phyloP scores from a whole-genome alignment of 352 stramenopile genomes.

The Globisporangium cylindrosporum region DNA sequence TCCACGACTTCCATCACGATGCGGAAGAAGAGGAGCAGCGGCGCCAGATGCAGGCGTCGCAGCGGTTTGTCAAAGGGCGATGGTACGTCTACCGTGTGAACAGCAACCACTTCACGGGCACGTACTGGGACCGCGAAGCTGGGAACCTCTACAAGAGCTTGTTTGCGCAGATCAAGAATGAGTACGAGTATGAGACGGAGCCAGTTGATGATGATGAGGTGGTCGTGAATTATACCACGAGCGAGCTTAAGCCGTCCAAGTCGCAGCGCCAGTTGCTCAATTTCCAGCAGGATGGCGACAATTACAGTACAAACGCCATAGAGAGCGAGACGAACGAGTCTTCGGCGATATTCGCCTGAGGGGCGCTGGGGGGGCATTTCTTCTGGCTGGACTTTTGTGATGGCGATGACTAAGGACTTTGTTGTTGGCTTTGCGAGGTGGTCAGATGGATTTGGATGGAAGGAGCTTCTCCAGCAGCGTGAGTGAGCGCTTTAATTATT shows the following conservation, averaged over 20 bases:
- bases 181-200: slow-evolving; percentile 42
- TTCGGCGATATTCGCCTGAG: background rate
- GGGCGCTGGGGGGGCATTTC: background rate
- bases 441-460: background rate
- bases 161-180: slow-evolving; percentile 58
- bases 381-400: background rate
- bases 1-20: slow-evolving; percentile 47
- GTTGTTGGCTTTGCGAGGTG: background rate
- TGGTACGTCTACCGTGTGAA: slow-evolving; percentile 83
- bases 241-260: background rate
- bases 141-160: slow-evolving; percentile 63
- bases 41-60: slow-evolving; percentile 8
- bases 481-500: background rate
- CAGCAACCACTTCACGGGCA: slow-evolving; percentile 73
- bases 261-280: background rate
- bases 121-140: slow-evolving; percentile 63
- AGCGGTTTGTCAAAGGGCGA: slow-evolving; percentile 48
- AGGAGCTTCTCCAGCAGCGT: background rate
- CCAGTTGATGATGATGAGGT: background rate
- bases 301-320: background rate
- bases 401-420: background rate
- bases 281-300: background rate
- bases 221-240: background rate
- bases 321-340: background rate
- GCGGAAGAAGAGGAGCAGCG: slow-evolving; percentile 25